Conservation (phyloP, 768 basidiomycete genomes). For the Phylloporus rhodoxanthus region DNA sequence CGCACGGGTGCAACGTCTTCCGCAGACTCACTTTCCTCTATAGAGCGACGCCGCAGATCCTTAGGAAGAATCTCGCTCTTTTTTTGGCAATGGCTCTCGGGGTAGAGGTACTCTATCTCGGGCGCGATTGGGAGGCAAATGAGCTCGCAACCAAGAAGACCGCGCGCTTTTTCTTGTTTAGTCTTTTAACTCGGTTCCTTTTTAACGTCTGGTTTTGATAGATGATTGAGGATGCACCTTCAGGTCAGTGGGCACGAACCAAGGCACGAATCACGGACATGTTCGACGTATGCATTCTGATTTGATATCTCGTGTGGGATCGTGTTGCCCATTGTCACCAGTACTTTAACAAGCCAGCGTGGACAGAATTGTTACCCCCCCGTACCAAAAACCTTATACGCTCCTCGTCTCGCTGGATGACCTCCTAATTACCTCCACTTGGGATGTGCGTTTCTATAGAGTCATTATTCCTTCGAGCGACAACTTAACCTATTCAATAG, state of each 20-base stretch:
- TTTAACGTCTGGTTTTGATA: conserved; percentile 19
- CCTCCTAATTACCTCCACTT: conserved; percentile 82
- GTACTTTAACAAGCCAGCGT: conserved; percentile 92
- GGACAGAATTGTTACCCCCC: conserved; percentile 90
- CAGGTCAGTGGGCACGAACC: conserved; percentile 60
- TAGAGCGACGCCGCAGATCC: conserved; percentile 62
- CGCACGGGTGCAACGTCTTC: conserved; percentile 75
- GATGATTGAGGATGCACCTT: conserved; percentile 55
- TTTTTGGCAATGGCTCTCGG: conserved; percentile 52
- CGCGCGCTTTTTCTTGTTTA: conserved; percentile 36
- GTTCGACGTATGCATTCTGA: conserved; percentile 53
- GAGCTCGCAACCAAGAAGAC: conserved; percentile 61
- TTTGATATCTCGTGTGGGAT: neutral
- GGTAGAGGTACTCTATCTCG: conserved; percentile 57
- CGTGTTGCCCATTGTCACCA: conserved; percentile 25
- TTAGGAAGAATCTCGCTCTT: conserved; percentile 49
- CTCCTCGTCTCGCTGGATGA: conserved; percentile 89
- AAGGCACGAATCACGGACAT: conserved; percentile 54
- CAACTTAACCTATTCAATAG: conserved; percentile 35
- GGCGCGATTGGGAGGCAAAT: conserved; percentile 71
- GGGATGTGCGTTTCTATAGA: conserved; percentile 79
- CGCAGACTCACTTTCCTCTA: conserved; percentile 70
- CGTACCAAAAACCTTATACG: conserved; percentile 87
- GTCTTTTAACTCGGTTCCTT: neutral
- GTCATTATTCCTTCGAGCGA: neutral